Evolutionary conservation across 2,329 filamentous ascomycete genomes (phyloP).

Genomic region (Cordyceps farinosa): DNA sequence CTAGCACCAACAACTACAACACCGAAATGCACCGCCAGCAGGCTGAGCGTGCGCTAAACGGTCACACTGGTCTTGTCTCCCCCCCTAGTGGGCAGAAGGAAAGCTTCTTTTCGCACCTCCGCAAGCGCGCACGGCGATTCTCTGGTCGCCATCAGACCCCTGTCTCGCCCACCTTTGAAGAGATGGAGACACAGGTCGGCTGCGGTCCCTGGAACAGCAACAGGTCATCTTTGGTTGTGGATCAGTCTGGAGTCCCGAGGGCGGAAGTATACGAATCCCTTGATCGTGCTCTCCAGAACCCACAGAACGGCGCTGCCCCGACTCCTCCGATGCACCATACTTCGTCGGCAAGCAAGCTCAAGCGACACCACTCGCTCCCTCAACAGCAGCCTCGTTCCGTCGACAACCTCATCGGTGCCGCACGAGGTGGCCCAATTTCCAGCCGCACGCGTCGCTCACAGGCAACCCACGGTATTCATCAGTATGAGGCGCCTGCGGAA

Average conservation of each 20-base stretch:
- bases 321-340: slow-evolving; percentile 53
- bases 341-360: slow-evolving; percentile 48
- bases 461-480: slow-evolving; percentile 68
- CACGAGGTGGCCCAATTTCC: slow-evolving; percentile 62
- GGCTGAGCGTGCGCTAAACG: slow-evolving; percentile 85
- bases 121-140: slow-evolving; percentile 87
- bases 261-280: slow-evolving; percentile 57
- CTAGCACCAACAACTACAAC: slow-evolving; percentile 89
- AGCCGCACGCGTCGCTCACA: slow-evolving; percentile 77
- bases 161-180: slow-evolving; percentile 74
- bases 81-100: slow-evolving; percentile 81
- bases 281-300: slow-evolving; percentile 55
- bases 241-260: slow-evolving; percentile 53
- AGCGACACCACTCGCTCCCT: slow-evolving; percentile 62
- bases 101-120: slow-evolving; percentile 95
- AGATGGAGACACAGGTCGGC: slow-evolving; percentile 88
- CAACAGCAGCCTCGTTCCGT: slow-evolving; percentile 61
- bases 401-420: slow-evolving; percentile 58
- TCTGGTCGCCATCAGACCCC: slow-evolving; percentile 87
- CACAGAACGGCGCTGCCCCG: slow-evolving; percentile 39
- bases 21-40: slow-evolving; percentile 85
- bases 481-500: slow-evolving; percentile 93
- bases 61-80: slow-evolving; percentile 69
- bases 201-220: slow-evolving; percentile 87
- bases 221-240: slow-evolving; percentile 77